Evolutionary conservation across 768 basidiomycete genomes (phyloP), one percentile per base, ranked within the genome.

Genomic region (Pisolithus tinctorius): DNA sequence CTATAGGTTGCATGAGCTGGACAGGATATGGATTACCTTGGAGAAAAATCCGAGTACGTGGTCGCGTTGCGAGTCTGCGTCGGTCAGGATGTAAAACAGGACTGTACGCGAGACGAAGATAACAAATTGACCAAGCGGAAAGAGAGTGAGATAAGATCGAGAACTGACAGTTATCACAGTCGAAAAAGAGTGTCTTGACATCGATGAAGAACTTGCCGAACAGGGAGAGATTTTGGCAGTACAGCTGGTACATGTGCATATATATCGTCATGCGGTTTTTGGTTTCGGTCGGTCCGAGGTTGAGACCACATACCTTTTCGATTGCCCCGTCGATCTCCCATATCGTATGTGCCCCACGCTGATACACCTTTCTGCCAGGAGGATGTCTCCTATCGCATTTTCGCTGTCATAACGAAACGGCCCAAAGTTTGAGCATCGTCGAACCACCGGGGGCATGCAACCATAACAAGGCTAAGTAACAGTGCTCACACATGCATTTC

Each of bases 141-240:
- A 4, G n/a, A 29, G 16, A 9, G 43, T 27, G 14, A 20, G 20
- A 9, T 25, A 17, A 20, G 6, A n/a, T 7, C 14, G 26, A 17
- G 11, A 3, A 60, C 86, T 54, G 56, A 89, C 91, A 90, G 59
- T 87, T 88, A 58, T 91, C 88, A 53, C 82, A 83, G 60, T 94
- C 91, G 61, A 92, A 95, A 69, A 90, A 94, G 14, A 94, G 71
- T 10, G 94, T 95, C 70, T 99, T 99, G 55, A 94, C 87, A 61
- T 98, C 96, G 61, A 98, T 97, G 67, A 99, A 98, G n/a, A 98
- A 75, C 68, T 98, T 98, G 29, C 94, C 95, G 62, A 97, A 98
- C 6, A 98, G 76, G 16, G 93, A 88, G 29, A 99, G 72, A 62
- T 95, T 95, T 67, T 98, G 95, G 66, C 94, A 98, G 63, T 94